A percentile compares a stretch with the other conserved stretches of the same genome.
These are phyloP conservation scores for Zangia roseola DNA, from an alignment of 768 basidiomycete genomes.

Conservation along the genomic window DNA sequence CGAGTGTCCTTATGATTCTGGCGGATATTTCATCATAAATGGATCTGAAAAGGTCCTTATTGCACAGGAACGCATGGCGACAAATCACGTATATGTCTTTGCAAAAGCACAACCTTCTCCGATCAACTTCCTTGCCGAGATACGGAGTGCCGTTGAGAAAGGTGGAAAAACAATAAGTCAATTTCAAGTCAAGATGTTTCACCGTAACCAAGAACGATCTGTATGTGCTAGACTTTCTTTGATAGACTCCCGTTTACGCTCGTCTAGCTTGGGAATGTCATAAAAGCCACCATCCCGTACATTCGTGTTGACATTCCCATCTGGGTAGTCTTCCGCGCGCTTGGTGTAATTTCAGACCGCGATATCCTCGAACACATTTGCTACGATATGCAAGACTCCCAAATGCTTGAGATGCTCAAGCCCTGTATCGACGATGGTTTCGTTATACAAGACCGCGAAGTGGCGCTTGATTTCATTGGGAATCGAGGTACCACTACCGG, in stretches of 20 bases:
- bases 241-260: constrained; percentile 1
- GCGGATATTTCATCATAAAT: constrained; percentile 99
- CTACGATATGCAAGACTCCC: constrained; percentile 94
- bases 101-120: constrained; percentile 97
- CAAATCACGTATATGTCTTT: constrained; percentile 99
- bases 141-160: constrained; percentile 95
- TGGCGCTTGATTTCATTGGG: constrained; percentile 96
- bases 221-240: constrained; percentile 43
- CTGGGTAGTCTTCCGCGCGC: constrained; percentile 97
- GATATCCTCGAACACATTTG: constrained; percentile 99
- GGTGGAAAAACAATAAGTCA: constrained; percentile 98
- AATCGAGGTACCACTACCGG: constrained; percentile 95
- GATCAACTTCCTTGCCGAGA: constrained; percentile 93
- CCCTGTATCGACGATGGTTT: constrained; percentile 99
- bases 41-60: constrained; percentile 99
- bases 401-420: constrained; percentile 97
- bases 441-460: constrained; percentile 96
- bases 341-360: constrained; percentile 95
- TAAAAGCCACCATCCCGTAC: constrained; percentile 97
- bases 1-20: constrained; percentile 98
- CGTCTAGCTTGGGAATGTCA: constrained; percentile 78
- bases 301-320: constrained; percentile 98
- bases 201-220: constrained; percentile 83
- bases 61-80: constrained; percentile 99
- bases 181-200: constrained; percentile 97